Percentiles rank a stretch among this genome's conserved stretches.
Conservation (phyloP, 345 rosid species). For the Diplotaxis tenuifolia region DNA sequence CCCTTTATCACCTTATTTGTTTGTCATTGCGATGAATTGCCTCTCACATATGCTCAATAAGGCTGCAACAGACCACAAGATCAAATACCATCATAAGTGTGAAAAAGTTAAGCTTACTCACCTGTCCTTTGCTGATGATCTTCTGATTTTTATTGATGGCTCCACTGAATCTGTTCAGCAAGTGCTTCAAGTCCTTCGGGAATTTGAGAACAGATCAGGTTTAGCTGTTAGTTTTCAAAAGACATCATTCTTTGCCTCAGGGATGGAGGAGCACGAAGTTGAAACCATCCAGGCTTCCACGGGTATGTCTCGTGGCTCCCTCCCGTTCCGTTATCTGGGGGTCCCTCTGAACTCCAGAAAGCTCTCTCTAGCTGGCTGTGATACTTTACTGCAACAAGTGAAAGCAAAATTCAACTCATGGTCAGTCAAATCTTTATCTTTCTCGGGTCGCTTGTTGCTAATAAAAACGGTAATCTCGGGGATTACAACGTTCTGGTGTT, state of each 20-base stretch:
- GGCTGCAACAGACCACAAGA: neutral
- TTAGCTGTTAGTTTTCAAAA: neutral
- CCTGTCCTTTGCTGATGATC: neutral
- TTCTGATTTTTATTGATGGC: neutral
- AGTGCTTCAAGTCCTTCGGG: neutral
- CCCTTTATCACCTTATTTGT: neutral
- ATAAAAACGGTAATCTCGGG: neutral
- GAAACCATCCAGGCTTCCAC: neutral
- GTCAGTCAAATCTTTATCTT: neutral
- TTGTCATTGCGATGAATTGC: neutral
- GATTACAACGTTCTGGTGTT: neutral
- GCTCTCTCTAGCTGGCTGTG: neutral
- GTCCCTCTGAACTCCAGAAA: neutral
- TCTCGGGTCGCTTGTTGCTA: neutral
- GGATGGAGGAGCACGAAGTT: neutral
- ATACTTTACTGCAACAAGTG: neutral
- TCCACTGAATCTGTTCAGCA: neutral
- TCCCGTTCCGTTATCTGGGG: neutral
- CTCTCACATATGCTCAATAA: neutral
- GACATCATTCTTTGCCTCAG: neutral
- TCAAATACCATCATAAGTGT: neutral
- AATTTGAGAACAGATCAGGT: neutral
- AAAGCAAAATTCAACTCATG: neutral
- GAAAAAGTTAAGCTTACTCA: neutral
- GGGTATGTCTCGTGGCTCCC: neutral